phyloP scores from a whole-genome alignment of 2,329 filamentous ascomycete genomes.

The Fusarium pininemorale region DNA sequence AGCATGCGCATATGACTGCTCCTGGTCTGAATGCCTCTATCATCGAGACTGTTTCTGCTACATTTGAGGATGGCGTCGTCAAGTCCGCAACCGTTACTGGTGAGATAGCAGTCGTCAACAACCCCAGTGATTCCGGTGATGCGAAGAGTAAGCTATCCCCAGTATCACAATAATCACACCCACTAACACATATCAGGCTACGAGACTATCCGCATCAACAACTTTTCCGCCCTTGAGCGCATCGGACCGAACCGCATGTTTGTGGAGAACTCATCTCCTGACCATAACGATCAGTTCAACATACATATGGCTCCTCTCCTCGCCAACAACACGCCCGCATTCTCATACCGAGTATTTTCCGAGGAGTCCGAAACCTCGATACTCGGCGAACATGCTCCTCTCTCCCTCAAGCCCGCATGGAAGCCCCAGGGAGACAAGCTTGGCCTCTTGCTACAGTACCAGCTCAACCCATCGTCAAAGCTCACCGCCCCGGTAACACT shows the following conservation, averaged over 20 bases:
- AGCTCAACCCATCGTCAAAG: conserved; percentile 76
- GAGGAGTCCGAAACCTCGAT: conserved; percentile 62
- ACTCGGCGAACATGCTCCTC: conserved; percentile 69
- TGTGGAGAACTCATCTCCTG: conserved; percentile 72
- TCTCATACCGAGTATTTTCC: conserved; percentile 89
- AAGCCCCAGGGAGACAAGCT: conserved; percentile 85
- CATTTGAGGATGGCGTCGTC: conserved; percentile 78
- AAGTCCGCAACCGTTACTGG: conserved; percentile 81
- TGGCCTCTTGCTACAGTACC: conserved; percentile 86
- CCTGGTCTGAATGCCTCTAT: conserved; percentile 88
- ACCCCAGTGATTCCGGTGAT: conserved; percentile 59
- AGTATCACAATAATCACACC: no score
- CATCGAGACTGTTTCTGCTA: conserved; percentile 89
- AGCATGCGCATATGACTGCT: conserved; percentile 82
- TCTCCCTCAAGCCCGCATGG: conserved; percentile 80
- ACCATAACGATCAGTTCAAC: conserved; percentile 80
- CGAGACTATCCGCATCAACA: conserved; percentile 83
- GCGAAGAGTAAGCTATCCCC: conserved; percentile 56
- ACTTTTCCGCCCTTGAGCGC: conserved; percentile 87
- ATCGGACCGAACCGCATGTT: conserved; percentile 95
- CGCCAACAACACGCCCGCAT: conserved; percentile 79
- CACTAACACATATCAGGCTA: conserved; percentile 51
- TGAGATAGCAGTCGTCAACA: conserved; percentile 89
- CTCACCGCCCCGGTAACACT: conserved; percentile 54
- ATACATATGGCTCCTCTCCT: conserved; percentile 70